Evolutionary conservation across 441 rosid genomes (phyloP).

Genomic region (Erodium chrysanthum): DNA sequence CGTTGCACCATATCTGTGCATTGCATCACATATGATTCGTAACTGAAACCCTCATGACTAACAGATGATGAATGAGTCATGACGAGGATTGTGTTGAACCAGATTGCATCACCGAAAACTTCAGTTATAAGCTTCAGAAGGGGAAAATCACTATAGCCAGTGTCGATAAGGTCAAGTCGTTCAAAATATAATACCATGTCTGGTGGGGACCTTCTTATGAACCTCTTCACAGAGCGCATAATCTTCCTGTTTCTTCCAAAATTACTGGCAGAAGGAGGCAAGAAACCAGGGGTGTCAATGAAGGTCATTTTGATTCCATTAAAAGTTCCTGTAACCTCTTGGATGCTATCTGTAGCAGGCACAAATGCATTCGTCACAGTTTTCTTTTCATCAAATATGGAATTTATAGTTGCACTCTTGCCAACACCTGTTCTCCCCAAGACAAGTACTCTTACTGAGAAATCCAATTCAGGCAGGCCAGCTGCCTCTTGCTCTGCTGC

Average conservation of each 20-base stretch:
- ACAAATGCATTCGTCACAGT: conserved; percentile 63
- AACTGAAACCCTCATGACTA: conserved; percentile 58
- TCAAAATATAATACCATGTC: conserved; percentile 72
- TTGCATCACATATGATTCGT: conserved; percentile 56
- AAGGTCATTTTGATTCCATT: conserved; percentile 63
- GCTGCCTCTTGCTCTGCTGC: conserved; percentile 66
- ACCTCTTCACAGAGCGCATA: conserved; percentile 57
- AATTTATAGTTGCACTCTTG: conserved; percentile 92
- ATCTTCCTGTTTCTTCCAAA: conserved; percentile 60
- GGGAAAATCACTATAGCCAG: conserved; percentile 50
- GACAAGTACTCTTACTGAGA: conserved; percentile 61
- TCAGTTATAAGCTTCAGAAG: conserved; percentile 71
- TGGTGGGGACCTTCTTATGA: conserved; percentile 61
- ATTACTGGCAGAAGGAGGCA: conserved; percentile 41
- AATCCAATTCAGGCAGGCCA: conserved; percentile 56
- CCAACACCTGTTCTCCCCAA: conserved; percentile 91
- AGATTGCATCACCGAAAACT: conserved; percentile 59
- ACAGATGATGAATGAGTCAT: conserved; percentile 63
- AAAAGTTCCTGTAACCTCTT: conserved; percentile 59
- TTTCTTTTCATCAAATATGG: conserved; percentile 64
- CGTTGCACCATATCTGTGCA: conserved; percentile 59
- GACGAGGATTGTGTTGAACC: conserved; percentile 85
- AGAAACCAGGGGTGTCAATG: conserved; percentile 84
- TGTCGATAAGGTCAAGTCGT: conserved; percentile 46
- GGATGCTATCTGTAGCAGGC: conserved; percentile 54